phyloP scores from a whole-genome alignment of 208 protist species.

The Blechomonas ayalai region DNA sequence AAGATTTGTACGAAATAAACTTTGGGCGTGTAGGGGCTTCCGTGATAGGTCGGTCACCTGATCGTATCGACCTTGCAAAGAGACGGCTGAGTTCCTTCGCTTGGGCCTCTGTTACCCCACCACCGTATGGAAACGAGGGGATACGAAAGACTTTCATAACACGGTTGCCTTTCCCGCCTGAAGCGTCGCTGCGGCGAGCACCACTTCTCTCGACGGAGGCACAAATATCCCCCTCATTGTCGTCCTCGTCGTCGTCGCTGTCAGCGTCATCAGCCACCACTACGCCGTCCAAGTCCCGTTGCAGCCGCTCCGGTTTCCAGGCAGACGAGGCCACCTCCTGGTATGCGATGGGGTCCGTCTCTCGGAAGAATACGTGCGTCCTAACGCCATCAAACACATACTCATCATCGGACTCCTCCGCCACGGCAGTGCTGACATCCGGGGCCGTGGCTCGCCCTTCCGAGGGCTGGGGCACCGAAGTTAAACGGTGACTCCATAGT shows the following conservation, averaged over 20 bases:
- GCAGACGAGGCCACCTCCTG: conserved; percentile 44
- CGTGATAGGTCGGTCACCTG: no score
- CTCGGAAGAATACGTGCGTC: conserved; percentile 68
- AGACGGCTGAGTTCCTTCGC: conserved; percentile 32
- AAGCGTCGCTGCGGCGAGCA: conserved; percentile 1
- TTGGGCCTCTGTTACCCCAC: conserved; percentile 71
- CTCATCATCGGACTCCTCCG: conserved; percentile 43
- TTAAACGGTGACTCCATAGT: no score
- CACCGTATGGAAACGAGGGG: conserved; percentile 80
- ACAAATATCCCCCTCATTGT: conserved; percentile 7
- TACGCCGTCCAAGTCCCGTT: conserved; percentile 23
- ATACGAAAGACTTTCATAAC: conserved; percentile 55
- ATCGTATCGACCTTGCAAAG: conserved; percentile 34
- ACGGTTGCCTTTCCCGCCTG: conserved; percentile 1
- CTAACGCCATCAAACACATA: conserved; percentile 69
- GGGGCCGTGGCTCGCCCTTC: no score
- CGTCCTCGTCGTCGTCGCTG: conserved; percentile 17
- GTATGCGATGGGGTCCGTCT: conserved; percentile 55
- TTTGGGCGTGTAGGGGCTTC: no score
- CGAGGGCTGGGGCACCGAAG: no score
- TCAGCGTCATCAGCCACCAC: conserved; percentile 14
- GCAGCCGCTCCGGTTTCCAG: conserved; percentile 72
- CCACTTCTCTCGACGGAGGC: no score
- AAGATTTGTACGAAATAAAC: conserved; percentile 37
- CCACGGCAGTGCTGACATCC: not conserved